Base-by-base conservation (phyloP, 139 green algal species). In the Tetradesmus obliquus region DNA sequence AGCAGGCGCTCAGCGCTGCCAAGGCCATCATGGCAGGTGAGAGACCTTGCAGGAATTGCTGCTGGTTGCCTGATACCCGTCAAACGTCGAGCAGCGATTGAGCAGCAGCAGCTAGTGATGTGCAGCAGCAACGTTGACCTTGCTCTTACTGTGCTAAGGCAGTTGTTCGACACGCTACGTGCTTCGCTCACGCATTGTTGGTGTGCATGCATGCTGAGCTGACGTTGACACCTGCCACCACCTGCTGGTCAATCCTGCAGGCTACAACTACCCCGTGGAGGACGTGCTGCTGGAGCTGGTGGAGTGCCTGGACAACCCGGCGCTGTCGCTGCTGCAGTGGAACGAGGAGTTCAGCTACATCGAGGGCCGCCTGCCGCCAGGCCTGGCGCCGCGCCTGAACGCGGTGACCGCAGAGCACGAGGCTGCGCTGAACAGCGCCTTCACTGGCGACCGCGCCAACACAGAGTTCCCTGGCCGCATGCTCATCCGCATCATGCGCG, bases 241-340 rank as follows among this genome's bases (percentile, higher is more conserved):
- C 12, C 45, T 62, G n/a, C 55, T 45, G 32, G 2, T 19, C n/a
- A 19, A 5, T 71, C 62, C 45, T 88, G n/a, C 86, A 95, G 97
- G 96, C 0, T 98, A 96, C 92, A 84, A 95, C 62, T 93, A 96
- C 87, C 90, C 91, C 12, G 93, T 96, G 20, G 95, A 96, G 20
- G 88, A 82, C 66, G 94, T 97, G 7, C 94, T 98, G 79, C 79
- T 91, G 13, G 93, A 94, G 53, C 92, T 99, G 84, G 94, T 99
- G 85, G 60, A 79, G 7, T 95, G 93, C 84, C 93, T 99, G 83
- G 96, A 98, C 90, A 92, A 98, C 83, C 95, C 96, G 1, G 93
- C 94, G 6, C 94, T 99, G 86, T 93, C 97, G 12, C 92, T 98
- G 83, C 88, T 97, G 93, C 97, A 99, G 93, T 99, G 97, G 96